These are phyloP conservation scores for Odontarrhena argentea DNA, from an alignment of 345 rosid genomes.

Conservation along the genomic window DNA sequence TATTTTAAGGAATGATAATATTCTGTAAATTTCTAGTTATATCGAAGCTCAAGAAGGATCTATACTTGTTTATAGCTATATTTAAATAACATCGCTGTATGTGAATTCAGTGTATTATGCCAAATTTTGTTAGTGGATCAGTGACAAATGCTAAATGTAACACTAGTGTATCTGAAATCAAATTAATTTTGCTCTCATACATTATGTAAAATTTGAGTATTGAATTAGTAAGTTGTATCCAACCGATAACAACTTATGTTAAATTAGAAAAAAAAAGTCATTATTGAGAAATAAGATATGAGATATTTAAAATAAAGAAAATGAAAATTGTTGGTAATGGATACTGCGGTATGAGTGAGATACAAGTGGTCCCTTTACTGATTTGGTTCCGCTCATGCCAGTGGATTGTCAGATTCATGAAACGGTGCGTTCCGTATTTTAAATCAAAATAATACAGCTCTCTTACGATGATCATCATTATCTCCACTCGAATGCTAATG, in stretches of 20 bases:
- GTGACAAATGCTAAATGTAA: too few species aligned
- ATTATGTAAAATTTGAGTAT: too few species aligned
- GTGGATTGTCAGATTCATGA: slow-evolving; percentile 28
- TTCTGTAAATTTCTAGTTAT: slow-evolving; percentile 10
- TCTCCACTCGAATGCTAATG: slow-evolving; percentile 16
- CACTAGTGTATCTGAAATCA: too few species aligned
- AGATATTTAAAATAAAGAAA: neutral
- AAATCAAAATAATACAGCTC: neutral
- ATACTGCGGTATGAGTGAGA: slow-evolving; percentile 24
- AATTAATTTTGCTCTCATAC: too few species aligned
- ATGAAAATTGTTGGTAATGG: neutral
- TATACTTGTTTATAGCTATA: neutral
- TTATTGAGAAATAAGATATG: neutral
- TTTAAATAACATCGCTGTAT: too few species aligned
- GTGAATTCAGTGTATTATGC: too few species aligned
- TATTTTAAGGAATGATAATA: slow-evolving; percentile 18
- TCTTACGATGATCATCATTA: slow-evolving; percentile 13
- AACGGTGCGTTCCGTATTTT: slow-evolving; percentile 22
- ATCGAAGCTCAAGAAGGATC: neutral
- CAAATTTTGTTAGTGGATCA: too few species aligned
- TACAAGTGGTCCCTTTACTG: slow-evolving; percentile 30
- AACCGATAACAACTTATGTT: too few species aligned
- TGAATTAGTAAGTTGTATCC: too few species aligned
- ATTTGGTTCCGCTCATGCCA: slow-evolving; percentile 27
- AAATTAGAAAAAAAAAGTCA: too few species aligned